These are phyloP conservation scores for Mitragyna speciosa DNA, from an alignment of 257 asterid genomes.

Conservation along the genomic window DNA sequence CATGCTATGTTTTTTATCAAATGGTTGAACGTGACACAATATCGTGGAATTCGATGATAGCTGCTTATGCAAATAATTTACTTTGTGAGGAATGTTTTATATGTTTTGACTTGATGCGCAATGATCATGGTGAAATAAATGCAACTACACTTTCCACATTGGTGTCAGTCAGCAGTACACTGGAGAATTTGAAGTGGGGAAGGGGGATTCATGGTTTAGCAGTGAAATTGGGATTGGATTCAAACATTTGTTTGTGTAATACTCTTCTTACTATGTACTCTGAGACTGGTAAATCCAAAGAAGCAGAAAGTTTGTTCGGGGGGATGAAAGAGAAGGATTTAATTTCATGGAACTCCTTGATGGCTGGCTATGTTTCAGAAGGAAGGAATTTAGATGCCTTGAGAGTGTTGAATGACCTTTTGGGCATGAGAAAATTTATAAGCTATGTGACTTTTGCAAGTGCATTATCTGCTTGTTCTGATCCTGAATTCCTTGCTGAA, in stretches of 20 bases:
- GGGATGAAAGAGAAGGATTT: conserved; percentile 60
- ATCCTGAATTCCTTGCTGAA: conserved; percentile 48
- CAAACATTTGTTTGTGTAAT: conserved; percentile 58
- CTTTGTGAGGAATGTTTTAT: conserved; percentile 48
- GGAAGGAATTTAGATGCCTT: conserved; percentile 58
- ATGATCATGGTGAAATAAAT: conserved; percentile 53
- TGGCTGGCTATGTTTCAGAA: conserved; percentile 65
- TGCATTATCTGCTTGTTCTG: conserved; percentile 66
- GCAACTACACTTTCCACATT: conserved; percentile 67
- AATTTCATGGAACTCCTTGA: conserved; percentile 87
- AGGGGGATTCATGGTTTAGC: conserved; percentile 77
- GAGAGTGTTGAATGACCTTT: conserved; percentile 45
- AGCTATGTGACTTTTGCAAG: conserved; percentile 74
- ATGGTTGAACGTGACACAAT: conserved; percentile 64
- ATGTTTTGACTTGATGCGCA: conserved; percentile 64
- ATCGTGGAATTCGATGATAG: conserved; percentile 86
- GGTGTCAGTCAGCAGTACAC: conserved; percentile 51
- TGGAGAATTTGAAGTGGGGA: conserved; percentile 59
- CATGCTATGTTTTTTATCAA: conserved; percentile 49
- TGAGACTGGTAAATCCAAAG: conserved; percentile 46
- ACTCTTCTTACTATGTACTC: conserved; percentile 78
- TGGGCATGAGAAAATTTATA: conserved; percentile 33
- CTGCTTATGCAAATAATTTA: conserved; percentile 54
- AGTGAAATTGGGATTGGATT: conserved; percentile 60
- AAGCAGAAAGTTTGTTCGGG: conserved; percentile 57